Evolutionary conservation across 768 basidiomycete genomes (phyloP), one percentile per base, ranked within the genome.

Genomic region (Phaeotremella fagi): DNA sequence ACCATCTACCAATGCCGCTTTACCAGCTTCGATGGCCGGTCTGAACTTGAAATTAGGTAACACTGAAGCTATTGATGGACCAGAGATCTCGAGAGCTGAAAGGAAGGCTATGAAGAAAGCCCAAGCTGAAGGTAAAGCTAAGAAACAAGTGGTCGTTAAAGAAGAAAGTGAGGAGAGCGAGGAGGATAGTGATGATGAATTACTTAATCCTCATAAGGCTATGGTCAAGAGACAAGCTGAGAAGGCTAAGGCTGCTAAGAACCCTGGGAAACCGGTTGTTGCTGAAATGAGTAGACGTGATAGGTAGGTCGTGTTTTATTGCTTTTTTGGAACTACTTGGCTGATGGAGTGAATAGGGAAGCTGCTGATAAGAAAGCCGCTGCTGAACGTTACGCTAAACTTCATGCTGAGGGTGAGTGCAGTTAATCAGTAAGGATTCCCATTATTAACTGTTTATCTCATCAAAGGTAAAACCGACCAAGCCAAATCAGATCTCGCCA

Each of bases 291-390:
- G 60, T 26, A 59, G 75, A 47, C 71, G 64, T 50, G 75, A 75
- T 38, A 57, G 66, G 74, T 75, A 45, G 53, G 74, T 64, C 25
- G 15, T 11, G 23, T 48, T 25, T 25, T 31, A 11, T 41, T 26
- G 47, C 12, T 3, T n/a, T 18, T 25, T 35, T 15, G 18, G 28
- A 53, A 29, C 15, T 14, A n/a, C 33, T 18, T 22, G 38, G 38
- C 38, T 22, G n/a, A 26, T 20, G 50, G 15, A 35, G 16, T 88
- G 46, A 3, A 7, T 57, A 91, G 91, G 60, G 92, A 95, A 70
- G 85, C 84, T 68, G 90, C 91, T 70, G 90, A 92, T 75, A 91
- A 90, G 78, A 81, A 86, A 64, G 90, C 90, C 1, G 88, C 90
- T 1, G 82, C 88, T 69, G 88, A 90, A 24, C 78, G 81, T 23